These are phyloP conservation scores for Pseudopithomyces chartarum DNA, from an alignment of 2,329 filamentous ascomycete species.

Conservation along the genomic window DNA sequence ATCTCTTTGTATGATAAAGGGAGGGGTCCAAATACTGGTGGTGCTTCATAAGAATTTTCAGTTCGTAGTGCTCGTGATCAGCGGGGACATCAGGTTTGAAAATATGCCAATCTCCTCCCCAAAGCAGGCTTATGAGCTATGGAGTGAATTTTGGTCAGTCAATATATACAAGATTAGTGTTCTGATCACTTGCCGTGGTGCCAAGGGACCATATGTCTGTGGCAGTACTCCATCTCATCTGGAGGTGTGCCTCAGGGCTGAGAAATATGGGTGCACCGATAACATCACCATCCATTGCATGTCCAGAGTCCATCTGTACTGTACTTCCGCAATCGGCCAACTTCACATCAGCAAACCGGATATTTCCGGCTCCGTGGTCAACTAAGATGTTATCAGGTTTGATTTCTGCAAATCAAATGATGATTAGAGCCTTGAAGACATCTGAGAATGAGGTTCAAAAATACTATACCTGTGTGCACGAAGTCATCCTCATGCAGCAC, in stretches of 20 bases:
- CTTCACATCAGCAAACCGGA: not conserved
- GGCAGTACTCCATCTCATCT: not conserved
- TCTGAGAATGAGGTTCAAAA: not conserved
- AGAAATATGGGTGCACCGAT: not conserved
- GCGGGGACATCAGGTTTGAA: slow-evolving; percentile 27
- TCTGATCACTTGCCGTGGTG: slow-evolving; percentile 1
- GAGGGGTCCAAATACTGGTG: slow-evolving; percentile 32
- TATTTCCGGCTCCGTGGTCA: not conserved
- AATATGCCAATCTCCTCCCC: slow-evolving; percentile 28
- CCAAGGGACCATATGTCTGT: slow-evolving; percentile 1
- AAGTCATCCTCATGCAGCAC: slow-evolving; percentile 30
- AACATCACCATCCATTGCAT: not conserved
- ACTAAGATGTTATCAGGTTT: slow-evolving; percentile 1
- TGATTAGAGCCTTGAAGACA: not conserved
- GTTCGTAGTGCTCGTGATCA: slow-evolving; percentile 27
- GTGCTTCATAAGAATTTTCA: slow-evolving; percentile 27
- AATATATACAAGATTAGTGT: slow-evolving; percentile 2
- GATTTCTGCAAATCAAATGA: not conserved
- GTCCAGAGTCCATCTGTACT: not conserved
- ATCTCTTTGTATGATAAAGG: slow-evolving; percentile 26
- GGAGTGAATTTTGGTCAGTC: not conserved
- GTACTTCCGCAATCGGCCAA: not conserved
- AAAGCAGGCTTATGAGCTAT: slow-evolving; percentile 37
- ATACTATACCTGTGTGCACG: slow-evolving; percentile 28
- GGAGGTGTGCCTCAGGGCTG: not conserved